Evolutionary conservation across 345 rosid species (phyloP).

Genomic region (Dipteronia dyeriana): DNA sequence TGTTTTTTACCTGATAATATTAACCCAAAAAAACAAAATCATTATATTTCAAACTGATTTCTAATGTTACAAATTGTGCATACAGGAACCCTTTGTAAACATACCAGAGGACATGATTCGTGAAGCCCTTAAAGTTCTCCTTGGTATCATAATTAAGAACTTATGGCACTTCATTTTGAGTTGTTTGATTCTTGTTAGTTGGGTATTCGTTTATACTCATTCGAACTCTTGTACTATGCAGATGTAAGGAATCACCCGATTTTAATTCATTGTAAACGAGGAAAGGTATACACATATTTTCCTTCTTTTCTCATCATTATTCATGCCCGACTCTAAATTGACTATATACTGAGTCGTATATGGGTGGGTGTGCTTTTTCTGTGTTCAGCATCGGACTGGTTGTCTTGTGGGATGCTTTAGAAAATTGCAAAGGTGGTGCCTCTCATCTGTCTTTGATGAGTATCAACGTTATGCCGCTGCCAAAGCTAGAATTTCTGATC

Average conservation of each 20-base stretch:
- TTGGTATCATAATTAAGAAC: slow-evolving; percentile 49
- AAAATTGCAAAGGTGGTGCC: slow-evolving; percentile 87
- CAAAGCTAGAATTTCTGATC: slow-evolving; percentile 90
- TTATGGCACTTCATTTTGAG: slow-evolving; percentile 6
- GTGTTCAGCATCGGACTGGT: slow-evolving; percentile 89
- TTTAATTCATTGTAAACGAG: slow-evolving; percentile 88
- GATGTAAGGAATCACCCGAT: slow-evolving; percentile 92
- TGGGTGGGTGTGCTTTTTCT: background rate
- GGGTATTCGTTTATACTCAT: slow-evolving; percentile 6
- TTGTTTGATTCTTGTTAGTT: background rate
- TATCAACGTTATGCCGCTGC: slow-evolving; percentile 90
- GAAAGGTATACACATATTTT: slow-evolving; percentile 61
- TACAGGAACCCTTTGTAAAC: slow-evolving; percentile 85
- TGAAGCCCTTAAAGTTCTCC: slow-evolving; percentile 83
- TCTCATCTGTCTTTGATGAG: slow-evolving; percentile 83
- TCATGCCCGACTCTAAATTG: background rate
- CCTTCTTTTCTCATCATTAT: background rate
- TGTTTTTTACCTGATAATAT: background rate
- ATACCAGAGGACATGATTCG: slow-evolving; percentile 78
- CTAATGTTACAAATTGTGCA: slow-evolving; percentile 5
- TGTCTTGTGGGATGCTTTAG: slow-evolving; percentile 94
- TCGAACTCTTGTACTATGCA: slow-evolving; percentile 25
- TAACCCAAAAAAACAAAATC: slow-evolving; percentile 6
- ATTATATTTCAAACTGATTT: background rate
- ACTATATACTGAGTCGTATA: background rate